These are phyloP conservation scores for Coniophora puteana DNA, from an alignment of 1,284 basidiomycete species.

Conservation along the genomic window DNA sequence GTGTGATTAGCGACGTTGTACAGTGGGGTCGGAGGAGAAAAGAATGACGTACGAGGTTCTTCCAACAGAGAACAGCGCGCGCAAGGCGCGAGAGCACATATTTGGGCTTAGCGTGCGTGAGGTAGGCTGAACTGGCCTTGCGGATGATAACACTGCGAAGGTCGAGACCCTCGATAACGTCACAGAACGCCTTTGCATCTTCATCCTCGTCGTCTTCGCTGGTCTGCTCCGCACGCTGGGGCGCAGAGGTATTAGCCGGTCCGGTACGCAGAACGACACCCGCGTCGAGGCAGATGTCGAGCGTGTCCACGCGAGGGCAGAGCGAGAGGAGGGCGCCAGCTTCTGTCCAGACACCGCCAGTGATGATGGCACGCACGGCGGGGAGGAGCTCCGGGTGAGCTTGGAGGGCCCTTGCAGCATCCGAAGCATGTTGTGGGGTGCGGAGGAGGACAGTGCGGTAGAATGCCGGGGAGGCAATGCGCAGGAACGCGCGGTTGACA, in stretches of 20 bases:
- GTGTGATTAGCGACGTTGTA: conserved; percentile 12
- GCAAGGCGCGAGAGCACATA: conserved; percentile 42
- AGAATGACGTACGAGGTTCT: conserved; percentile 34
- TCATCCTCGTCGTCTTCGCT: conserved; percentile 19
- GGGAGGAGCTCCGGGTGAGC: conserved; percentile 32
- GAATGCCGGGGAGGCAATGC: conserved; percentile 49
- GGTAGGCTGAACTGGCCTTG: conserved; percentile 44
- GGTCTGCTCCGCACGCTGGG: background rate
- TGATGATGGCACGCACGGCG: conserved; percentile 35
- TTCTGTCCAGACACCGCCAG: conserved; percentile 27
- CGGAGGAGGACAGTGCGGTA: conserved; percentile 45
- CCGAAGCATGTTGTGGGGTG: conserved; percentile 32
- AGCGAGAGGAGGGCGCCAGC: conserved; percentile 25
- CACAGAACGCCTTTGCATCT: conserved; percentile 35
- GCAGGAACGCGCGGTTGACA: conserved; percentile 43
- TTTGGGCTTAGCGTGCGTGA: conserved; percentile 43
- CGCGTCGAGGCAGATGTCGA: conserved; percentile 45
- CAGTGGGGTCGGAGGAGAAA: conserved; percentile 20
- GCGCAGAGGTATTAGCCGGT: conserved; percentile 1
- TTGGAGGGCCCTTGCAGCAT: conserved; percentile 36
- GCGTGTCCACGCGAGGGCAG: conserved; percentile 27
- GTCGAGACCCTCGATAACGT: conserved; percentile 31
- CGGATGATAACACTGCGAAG: conserved; percentile 45
- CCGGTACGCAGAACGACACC: conserved; percentile 12
- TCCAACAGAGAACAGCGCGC: conserved; percentile 38